phyloP scores from a whole-genome alignment of 164 flowering plant species.

The Paratinospora sagittata region DNA sequence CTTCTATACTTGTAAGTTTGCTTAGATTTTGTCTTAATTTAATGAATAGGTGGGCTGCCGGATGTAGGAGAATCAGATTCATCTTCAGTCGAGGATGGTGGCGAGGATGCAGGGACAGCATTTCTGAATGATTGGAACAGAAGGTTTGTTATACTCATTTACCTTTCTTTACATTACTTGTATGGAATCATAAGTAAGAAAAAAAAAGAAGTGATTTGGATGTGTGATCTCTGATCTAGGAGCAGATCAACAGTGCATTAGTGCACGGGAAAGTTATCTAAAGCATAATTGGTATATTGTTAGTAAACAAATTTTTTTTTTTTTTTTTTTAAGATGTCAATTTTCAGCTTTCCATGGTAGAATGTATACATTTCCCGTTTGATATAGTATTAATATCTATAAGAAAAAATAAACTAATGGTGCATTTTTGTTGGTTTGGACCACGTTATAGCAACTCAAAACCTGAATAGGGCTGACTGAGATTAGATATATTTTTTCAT shows the following conservation, averaged over 20 bases:
- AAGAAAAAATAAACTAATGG: too few relatives aligned
- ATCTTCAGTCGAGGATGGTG: constrained; percentile 5
- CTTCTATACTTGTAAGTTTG: constrained; percentile 1
- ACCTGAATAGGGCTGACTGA: background rate
- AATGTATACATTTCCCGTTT: too few relatives aligned
- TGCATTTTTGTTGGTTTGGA: background rate
- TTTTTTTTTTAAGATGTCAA: too few relatives aligned
- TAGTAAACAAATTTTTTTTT: too few relatives aligned
- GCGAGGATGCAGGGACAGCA: constrained; percentile 13
- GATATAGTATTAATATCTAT: too few relatives aligned
- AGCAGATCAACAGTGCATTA: background rate
- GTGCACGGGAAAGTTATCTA: background rate
- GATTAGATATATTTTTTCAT: too few relatives aligned
- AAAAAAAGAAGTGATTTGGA: too few relatives aligned
- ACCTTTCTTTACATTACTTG: too few relatives aligned
- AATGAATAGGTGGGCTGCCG: constrained; percentile 14
- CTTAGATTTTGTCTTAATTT: background rate
- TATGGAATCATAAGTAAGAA: too few relatives aligned
- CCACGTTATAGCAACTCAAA: too few relatives aligned
- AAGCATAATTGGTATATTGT: too few relatives aligned
- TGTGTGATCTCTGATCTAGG: background rate
- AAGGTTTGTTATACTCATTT: constrained; percentile 14
- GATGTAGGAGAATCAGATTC: constrained; percentile 2
- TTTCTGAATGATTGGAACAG: constrained; percentile 13
- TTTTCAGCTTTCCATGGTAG: too few relatives aligned